phyloP scores from a whole-genome alignment of 768 basidiomycete genomes.

The Amanita polypyramis region DNA sequence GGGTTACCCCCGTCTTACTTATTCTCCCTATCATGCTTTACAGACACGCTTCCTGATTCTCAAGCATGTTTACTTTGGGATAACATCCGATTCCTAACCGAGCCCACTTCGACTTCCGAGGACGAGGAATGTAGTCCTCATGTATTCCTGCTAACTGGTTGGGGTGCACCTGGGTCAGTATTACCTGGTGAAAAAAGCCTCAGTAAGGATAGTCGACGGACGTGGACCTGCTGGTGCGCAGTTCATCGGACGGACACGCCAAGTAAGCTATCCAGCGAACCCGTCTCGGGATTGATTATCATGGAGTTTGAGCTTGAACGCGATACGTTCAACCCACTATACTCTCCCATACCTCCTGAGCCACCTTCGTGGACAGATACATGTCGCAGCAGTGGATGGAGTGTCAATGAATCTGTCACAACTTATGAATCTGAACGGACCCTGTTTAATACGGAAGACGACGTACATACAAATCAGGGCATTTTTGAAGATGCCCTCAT shows the following conservation, averaged over 20 bases:
- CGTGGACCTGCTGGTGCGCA: conserved; percentile 66
- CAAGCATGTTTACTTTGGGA: conserved; percentile 65
- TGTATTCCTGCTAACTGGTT: conserved; percentile 62
- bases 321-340: conserved; percentile 62
- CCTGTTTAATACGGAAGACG: not conserved
- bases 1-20: conserved; percentile 63
- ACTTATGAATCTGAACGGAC: not conserved
- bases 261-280: conserved; percentile 6
- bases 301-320: conserved; percentile 76
- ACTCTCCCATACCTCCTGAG: conserved; percentile 26
- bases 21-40: conserved; percentile 65
- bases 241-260: conserved; percentile 36
- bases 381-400: not conserved
- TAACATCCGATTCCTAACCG: conserved; percentile 57
- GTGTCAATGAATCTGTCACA: not conserved
- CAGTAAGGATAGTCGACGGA: conserved; percentile 23
- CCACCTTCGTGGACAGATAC: not conserved
- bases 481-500: not conserved
- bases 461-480: not conserved
- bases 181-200: conserved; percentile 13
- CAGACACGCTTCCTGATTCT: conserved; percentile 51
- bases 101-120: conserved; percentile 31
- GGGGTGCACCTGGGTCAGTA: conserved; percentile 53
- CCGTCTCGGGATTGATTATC: conserved; percentile 34
- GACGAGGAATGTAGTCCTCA: conserved; percentile 39